Evolutionary conservation across 2,329 filamentous ascomycete genomes (phyloP).

Genomic region (Myriosclerotinia scirpicola): DNA sequence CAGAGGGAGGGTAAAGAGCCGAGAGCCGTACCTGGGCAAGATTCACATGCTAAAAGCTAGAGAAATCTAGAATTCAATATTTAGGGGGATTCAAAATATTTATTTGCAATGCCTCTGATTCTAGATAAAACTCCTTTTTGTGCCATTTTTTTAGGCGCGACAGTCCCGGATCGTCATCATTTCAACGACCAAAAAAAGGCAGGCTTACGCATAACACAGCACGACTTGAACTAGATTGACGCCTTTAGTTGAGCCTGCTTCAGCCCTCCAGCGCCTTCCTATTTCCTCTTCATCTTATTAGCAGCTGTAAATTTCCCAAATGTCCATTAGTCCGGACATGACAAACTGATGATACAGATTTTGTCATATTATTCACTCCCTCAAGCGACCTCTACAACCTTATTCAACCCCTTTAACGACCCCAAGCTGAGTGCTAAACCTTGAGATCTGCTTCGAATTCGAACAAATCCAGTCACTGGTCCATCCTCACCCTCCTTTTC

Average conservation of each 20-base stretch:
- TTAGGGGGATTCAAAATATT: slow-evolving; percentile 30
- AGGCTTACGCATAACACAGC: slow-evolving; percentile 17
- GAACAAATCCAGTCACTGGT: slow-evolving; percentile 93
- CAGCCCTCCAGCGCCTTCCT: slow-evolving; percentile 22
- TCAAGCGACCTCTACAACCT: slow-evolving; percentile 53
- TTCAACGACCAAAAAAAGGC: slow-evolving; percentile 21
- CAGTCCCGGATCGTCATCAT: slow-evolving; percentile 25
- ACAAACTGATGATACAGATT: slow-evolving; percentile 20
- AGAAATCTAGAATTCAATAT: not conserved
- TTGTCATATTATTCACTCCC: slow-evolving; percentile 10
- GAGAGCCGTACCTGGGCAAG: not conserved
- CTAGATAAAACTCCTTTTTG: slow-evolving; percentile 38
- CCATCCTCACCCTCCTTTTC: slow-evolving; percentile 96
- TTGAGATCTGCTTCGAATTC: slow-evolving; percentile 96
- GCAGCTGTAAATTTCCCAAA: slow-evolving; percentile 26
- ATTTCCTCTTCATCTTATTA: slow-evolving; percentile 26
- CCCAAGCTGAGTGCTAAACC: slow-evolving; percentile 91
- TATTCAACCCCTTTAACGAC: slow-evolving; percentile 91
- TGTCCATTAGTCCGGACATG: slow-evolving; percentile 17
- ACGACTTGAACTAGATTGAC: slow-evolving; percentile 26
- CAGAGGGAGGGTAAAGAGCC: not conserved
- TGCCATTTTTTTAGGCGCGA: slow-evolving; percentile 35
- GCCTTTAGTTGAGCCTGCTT: slow-evolving; percentile 28
- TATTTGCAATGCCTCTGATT: slow-evolving; percentile 34
- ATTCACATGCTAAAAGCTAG: not conserved